Evolutionary conservation across 2,329 filamentous ascomycete species (phyloP).

Genomic region (Penicillium sclerotigenum): DNA sequence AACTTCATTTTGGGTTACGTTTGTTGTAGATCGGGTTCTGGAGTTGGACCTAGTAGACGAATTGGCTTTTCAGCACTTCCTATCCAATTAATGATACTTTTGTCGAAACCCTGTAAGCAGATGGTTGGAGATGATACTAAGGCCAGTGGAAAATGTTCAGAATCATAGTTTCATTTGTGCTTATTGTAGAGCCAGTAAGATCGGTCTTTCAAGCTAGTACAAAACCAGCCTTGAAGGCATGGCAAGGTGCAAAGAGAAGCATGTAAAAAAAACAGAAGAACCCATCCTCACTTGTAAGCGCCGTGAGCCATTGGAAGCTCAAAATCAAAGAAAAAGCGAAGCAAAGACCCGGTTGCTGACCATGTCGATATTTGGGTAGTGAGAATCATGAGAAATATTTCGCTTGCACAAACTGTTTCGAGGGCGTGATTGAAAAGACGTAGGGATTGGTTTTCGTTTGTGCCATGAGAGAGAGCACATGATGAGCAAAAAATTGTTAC

Average conservation of each 20-base stretch:
- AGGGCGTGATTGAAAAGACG: constrained; percentile 7
- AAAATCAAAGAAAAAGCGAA: constrained; percentile 7
- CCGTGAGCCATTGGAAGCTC: constrained; percentile 18
- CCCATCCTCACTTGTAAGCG: constrained; percentile 26
- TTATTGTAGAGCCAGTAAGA: constrained; percentile 9
- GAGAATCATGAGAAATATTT: constrained; percentile 14
- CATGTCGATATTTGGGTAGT: constrained; percentile 7
- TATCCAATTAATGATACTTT: neutral
- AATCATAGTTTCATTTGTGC: constrained; percentile 7
- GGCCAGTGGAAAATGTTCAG: neutral
- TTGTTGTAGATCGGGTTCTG: constrained; percentile 1
- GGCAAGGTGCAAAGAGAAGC: neutral
- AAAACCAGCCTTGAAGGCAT: constrained; percentile 7
- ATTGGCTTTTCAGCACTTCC: neutral
- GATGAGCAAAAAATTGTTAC: constrained; percentile 15
- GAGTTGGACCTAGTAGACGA: neutral
- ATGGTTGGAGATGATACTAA: neutral
- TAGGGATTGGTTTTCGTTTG: constrained; percentile 15
- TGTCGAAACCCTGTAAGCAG: too few relatives aligned
- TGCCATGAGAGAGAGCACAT: constrained; percentile 4
- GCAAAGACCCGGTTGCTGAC: constrained; percentile 2
- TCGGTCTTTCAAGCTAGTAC: constrained; percentile 26
- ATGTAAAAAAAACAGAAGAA: constrained; percentile 8
- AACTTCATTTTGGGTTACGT: neutral
- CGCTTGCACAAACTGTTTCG: constrained; percentile 16